Base-by-base conservation (phyloP, 2,329 filamentous ascomycete species). In the Aspergillus terreus region DNA sequence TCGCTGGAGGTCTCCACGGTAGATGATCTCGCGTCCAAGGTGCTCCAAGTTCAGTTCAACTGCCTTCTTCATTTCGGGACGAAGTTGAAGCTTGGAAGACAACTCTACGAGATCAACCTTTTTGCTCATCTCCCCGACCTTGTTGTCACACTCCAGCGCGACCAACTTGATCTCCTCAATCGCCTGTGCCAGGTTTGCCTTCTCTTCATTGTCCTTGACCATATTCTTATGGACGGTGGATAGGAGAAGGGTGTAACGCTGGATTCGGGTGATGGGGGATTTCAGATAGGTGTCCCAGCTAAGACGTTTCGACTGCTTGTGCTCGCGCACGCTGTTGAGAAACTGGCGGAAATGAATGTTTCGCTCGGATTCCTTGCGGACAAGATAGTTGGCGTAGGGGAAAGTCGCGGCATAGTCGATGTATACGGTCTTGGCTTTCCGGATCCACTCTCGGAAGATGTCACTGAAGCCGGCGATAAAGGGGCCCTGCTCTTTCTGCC, bases 401-500 rank as follows among this genome's bases (percentile, higher is more conserved):
- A 94, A 97, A 0, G 85, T 85, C 1, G 87, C 86, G 36, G 92
- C 92, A 69, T 97, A 99, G 52, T 95, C 91, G 54, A 96, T 85
- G 67, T 97, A 99, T 10, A 90, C 87, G 2, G 81, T 77, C 69
- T 87, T 90, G 30, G 94, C 94, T 71, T 96, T 97, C 57, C 94
- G 84, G 56, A 97, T 96, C 94, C 94, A 99, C 73, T 99, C 94
- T 52, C 94, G 81, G 77, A 99, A 97, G 46, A 99, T 90, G 65
- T 97, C 94, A 67, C 92, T 96, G 72, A 96, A 96, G 3, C 94
- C 94, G 11, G 83, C 79, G 52, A 99, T 86, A 85, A 91, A 99
- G 0, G 94, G 94, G 0, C 94, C 94, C 73, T 99, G 92, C 67
- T 97, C 94, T 64, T 94, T 88, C 69, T 99, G 94, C 23, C 94